Base-by-base conservation (phyloP, 192 early-diverging fungal species). In the Backusella parvicylindrica region DNA sequence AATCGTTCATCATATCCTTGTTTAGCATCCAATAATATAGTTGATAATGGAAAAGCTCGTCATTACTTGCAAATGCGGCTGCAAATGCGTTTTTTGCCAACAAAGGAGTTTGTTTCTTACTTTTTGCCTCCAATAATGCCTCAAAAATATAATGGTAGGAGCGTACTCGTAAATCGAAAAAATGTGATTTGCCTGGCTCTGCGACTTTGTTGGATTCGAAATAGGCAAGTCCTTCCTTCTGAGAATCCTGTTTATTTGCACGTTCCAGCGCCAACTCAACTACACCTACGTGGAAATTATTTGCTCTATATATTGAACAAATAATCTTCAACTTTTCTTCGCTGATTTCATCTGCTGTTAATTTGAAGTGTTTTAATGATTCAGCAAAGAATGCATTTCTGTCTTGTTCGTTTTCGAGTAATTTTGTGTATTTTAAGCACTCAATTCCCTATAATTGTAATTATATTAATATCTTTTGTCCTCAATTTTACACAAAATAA, bases 1-100 rank as follows among this genome's bases (percentile, higher is more conserved):
- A 31, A 13, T 81, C 79, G 21, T 63, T 26, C 11, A 28, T 33
- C 71, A 76, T 67, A 12, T 63, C 33, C 8, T 71, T 70, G 32
- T 35, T 31, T 3, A 72, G 11, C 18, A 72, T 69, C 79, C 79
- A 80, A n/a, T 76, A 40, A 40, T 81, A 81, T 33, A 81, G 43
- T 18, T 71, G 40, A 40, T 68, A 81, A n/a, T 76, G 79, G 60
- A 81, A 81, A 2, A 81, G 40, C 15, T 64, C 36, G 26, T 79
- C 78, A 50, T 71, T 21, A 3, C 56, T 65, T 5, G 60, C 53
- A 40, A 79, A 60, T 16, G 78, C 73, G 9, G 47, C 40, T 7
- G 49, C 18, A 26, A 79, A 65, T 32, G 49, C 68, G 16, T 63
- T 35, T 5, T 32, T 49, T n/a, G 12, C 41, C 40, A 38, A 47